Conservation (phyloP, 495 filamentous ascomycete genomes). For the Penicillium malachiteum region DNA sequence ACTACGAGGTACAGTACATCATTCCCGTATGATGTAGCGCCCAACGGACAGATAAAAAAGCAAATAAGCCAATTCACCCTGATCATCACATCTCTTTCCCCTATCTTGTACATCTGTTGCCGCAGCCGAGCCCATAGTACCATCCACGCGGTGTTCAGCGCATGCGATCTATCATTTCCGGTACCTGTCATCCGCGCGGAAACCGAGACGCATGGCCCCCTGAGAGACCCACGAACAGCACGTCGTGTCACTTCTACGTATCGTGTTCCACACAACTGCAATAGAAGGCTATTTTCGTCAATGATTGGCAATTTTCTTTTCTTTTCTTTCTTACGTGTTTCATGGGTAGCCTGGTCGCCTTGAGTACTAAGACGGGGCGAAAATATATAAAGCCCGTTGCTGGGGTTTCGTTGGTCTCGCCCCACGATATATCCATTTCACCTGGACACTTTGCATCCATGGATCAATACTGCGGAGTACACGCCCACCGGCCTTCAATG, state of each 20-base stretch:
- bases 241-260: conserved; percentile 1
- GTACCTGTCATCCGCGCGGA: conserved; percentile 7
- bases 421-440: not conserved
- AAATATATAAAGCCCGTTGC: conserved; percentile 8
- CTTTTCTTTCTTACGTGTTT: not conserved
- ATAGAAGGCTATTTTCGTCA: conserved; percentile 2
- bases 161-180: not conserved
- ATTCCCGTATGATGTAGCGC: too few species aligned
- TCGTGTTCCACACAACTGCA: conserved; percentile 9
- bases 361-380: not conserved
- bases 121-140: not conserved
- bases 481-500: too few species aligned
- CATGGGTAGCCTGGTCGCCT: not conserved
- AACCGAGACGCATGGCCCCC: conserved; percentile 1
- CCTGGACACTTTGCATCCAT: too few species aligned
- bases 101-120: not conserved
- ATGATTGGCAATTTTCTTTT: conserved; percentile 3
- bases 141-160: not conserved
- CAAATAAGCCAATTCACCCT: not conserved
- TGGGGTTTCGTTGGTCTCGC: conserved; percentile 6
- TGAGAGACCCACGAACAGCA: not conserved
- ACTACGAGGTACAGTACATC: too few species aligned
- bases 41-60: not conserved
- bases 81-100: not conserved
- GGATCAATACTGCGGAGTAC: too few species aligned